Conservation (phyloP, 768 basidiomycete species). For the Pleurotus tuber-regium region DNA sequence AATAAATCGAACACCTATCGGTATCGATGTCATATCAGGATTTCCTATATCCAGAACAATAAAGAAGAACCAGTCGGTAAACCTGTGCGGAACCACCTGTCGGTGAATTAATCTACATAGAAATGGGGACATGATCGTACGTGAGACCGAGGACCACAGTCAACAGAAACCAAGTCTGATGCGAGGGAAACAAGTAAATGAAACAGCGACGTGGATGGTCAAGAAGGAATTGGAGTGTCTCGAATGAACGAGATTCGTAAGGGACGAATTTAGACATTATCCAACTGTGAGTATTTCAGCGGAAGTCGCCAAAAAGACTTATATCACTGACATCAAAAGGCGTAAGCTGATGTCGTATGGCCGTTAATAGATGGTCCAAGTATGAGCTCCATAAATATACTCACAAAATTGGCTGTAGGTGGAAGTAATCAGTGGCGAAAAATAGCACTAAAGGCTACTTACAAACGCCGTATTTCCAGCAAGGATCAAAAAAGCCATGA, state of each 20-base stretch:
- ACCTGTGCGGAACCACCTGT: slow-evolving; percentile 33
- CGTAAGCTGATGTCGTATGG: slow-evolving; percentile 53
- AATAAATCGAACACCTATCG: slow-evolving; percentile 65
- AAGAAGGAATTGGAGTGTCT: slow-evolving; percentile 87
- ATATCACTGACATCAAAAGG: slow-evolving; percentile 67
- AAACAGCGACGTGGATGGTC: slow-evolving; percentile 95
- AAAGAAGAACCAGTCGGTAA: slow-evolving; percentile 89
- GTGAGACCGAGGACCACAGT: slow-evolving; percentile 65
- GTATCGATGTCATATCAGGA: slow-evolving; percentile 61
- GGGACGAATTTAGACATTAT: slow-evolving; percentile 59
- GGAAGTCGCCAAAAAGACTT: not conserved
- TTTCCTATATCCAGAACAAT: slow-evolving; percentile 86
- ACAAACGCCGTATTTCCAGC: slow-evolving; percentile 95
- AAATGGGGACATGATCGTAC: slow-evolving; percentile 40
- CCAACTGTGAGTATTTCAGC: slow-evolving; percentile 56
- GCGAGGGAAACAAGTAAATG: slow-evolving; percentile 86
- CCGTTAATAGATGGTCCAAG: not conserved
- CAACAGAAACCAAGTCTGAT: slow-evolving; percentile 91
- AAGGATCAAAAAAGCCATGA: slow-evolving; percentile 72
- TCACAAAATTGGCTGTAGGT: slow-evolving; percentile 77
- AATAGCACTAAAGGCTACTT: slow-evolving; percentile 33
- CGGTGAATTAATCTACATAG: not conserved
- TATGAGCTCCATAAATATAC: slow-evolving; percentile 25
- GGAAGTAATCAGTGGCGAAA: not conserved
- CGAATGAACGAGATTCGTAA: slow-evolving; percentile 54